A percentile compares a stretch with the other conserved stretches of the same genome.
phyloP scores from a whole-genome alignment of 352 stramenopile species.

The Globisporangium uncinulatum region DNA sequence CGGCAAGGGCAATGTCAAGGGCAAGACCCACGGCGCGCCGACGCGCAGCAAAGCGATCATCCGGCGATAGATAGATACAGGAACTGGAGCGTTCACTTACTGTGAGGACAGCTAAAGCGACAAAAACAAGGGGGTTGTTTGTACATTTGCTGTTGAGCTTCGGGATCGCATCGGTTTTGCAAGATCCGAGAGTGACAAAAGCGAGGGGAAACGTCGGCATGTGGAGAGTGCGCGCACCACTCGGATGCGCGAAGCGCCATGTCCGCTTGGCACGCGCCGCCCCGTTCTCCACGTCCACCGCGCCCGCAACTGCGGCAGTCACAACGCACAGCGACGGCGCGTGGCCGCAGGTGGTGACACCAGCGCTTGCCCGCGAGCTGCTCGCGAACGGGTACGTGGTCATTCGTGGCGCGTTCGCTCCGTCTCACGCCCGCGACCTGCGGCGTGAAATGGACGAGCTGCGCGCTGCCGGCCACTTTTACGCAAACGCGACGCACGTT shows the following conservation, averaged over 20 bases:
- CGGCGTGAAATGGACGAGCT: slow-evolving; percentile 51
- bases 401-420: slow-evolving; percentile 40
- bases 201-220: no score
- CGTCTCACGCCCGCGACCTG: slow-evolving; percentile 32
- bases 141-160: neutral
- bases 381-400: slow-evolving; percentile 51
- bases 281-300: neutral
- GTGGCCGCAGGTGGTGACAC: slow-evolving; percentile 30
- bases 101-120: no score
- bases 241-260: neutral
- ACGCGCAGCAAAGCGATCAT: slow-evolving; percentile 83
- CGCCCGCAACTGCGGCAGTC: neutral
- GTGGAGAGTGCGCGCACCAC: neutral
- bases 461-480: slow-evolving; percentile 39
- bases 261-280: slow-evolving; percentile 2
- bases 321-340: neutral
- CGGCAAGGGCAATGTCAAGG: slow-evolving; percentile 35
- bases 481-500: slow-evolving; percentile 78
- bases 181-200: no score
- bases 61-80: slow-evolving; percentile 23
- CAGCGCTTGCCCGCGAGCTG: slow-evolving; percentile 20
- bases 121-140: no score
- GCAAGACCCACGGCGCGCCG: slow-evolving; percentile 77
- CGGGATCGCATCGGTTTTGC: no score
- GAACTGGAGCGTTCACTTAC: no score